These are phyloP conservation scores for Paraglomus brasilianum DNA, from an alignment of 192 early-diverging fungal species.

Conservation along the genomic window DNA sequence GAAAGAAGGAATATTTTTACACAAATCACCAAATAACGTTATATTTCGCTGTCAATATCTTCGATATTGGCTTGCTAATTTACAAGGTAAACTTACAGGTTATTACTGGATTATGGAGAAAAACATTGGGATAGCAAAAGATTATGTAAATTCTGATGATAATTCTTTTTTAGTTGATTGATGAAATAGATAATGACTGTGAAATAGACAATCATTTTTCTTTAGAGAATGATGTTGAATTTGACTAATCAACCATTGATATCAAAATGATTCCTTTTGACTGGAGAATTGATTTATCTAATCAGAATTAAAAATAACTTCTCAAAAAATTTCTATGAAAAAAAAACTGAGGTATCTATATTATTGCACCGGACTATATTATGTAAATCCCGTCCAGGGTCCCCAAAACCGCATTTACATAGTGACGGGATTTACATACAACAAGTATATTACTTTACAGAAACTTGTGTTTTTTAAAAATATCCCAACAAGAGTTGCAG, in stretches of 20 bases:
- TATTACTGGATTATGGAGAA: conserved; percentile 1
- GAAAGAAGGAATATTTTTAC: conserved; percentile 13
- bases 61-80: neutral
- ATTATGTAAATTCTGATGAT: neutral
- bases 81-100: neutral
- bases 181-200: neutral
- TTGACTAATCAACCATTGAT: conserved; percentile 9
- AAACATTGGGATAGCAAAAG: neutral
- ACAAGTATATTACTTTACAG: too few relatives aligned
- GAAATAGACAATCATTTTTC: neutral
- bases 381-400: too few relatives aligned
- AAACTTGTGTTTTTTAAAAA: too few relatives aligned
- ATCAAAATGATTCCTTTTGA: conserved; percentile 2
- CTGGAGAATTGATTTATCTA: neutral
- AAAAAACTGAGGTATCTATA: too few relatives aligned
- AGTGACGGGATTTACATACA: too few relatives aligned
- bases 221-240: neutral
- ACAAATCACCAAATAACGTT: conserved; percentile 12
- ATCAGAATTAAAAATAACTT: conserved; percentile 4
- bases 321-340: too few relatives aligned
- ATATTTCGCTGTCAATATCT: neutral
- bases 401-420: too few relatives aligned
- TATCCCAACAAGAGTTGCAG: too few relatives aligned
- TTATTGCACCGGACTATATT: too few relatives aligned
- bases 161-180: neutral